Conservation (phyloP, 805 yeast species). For the Kodamaea fukazawae region DNA sequence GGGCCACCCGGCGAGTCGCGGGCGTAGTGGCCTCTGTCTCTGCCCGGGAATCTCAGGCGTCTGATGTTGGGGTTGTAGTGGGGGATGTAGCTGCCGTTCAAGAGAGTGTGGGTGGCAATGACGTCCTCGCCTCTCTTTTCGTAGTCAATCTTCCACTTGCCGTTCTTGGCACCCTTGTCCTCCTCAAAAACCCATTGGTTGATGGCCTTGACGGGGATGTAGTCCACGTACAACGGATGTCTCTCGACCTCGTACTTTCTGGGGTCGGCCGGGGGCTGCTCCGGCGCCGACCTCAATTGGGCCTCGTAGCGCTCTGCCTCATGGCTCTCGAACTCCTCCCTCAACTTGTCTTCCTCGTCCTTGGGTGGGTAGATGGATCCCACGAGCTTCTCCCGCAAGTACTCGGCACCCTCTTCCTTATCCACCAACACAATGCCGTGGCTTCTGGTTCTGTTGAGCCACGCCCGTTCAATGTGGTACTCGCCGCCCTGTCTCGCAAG, state of each 20-base stretch:
- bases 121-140: conserved; percentile 31
- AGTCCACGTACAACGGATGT: conserved; percentile 38
- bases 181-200: conserved; percentile 48
- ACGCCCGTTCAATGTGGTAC: conserved; percentile 39
- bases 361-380: conserved; percentile 34
- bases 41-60: conserved; percentile 9
- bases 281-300: conserved; percentile 12
- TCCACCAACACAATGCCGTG: conserved; percentile 43
- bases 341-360: conserved; percentile 22
- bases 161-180: conserved; percentile 42
- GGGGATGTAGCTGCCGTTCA: conserved; percentile 18
- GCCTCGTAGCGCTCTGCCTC: conserved; percentile 21
- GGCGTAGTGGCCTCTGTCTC: conserved; percentile 9
- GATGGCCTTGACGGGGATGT: conserved; percentile 44
- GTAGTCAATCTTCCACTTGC: conserved; percentile 44
- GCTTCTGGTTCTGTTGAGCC: conserved; percentile 41
- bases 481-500: conserved; percentile 23
- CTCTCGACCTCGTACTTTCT: conserved; percentile 17
- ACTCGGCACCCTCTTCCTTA: conserved; percentile 39
- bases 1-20: conserved; percentile 7
- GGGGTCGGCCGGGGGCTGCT: conserved; percentile 18
- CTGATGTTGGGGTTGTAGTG: conserved; percentile 11
- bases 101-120: conserved; percentile 31
- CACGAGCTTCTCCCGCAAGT: conserved; percentile 32
- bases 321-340: conserved; percentile 15